A percentile compares a stretch with the other conserved stretches of the same genome.
These are phyloP conservation scores for Auriculariales sp. DNA, from an alignment of 768 basidiomycete genomes.

Conservation along the genomic window DNA sequence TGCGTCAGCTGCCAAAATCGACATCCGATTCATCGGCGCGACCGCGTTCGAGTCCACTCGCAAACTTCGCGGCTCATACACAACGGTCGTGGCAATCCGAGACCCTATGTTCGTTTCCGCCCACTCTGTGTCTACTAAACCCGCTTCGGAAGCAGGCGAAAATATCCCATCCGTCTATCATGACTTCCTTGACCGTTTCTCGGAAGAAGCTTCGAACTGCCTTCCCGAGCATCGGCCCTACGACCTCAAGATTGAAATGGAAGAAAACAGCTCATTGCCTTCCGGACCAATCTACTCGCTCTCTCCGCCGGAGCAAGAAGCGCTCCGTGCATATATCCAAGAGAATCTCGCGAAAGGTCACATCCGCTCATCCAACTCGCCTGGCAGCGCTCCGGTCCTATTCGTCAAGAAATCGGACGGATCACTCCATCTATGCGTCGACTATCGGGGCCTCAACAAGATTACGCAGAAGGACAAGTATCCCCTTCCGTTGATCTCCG, in stretches of 20 bases:
- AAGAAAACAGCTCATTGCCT: constrained; percentile 14
- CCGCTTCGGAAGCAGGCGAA: not conserved
- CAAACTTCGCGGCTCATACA: not conserved
- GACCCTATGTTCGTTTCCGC: not conserved
- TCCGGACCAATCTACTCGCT: constrained; percentile 21
- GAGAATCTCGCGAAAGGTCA: constrained; percentile 21
- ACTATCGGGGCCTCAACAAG: constrained; percentile 19
- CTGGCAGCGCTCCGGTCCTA: constrained; percentile 13
- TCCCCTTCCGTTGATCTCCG: constrained; percentile 20
- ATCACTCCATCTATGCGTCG: constrained; percentile 14
- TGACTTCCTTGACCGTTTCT: constrained; percentile 2
- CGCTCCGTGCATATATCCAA: constrained; percentile 21
- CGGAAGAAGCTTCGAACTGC: constrained; percentile 2
- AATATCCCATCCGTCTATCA: not conserved
- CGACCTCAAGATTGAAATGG: constrained; percentile 22
- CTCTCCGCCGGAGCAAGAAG: constrained; percentile 17
- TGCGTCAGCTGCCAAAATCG: not conserved
- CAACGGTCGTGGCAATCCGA: not conserved
- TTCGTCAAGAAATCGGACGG: constrained; percentile 22
- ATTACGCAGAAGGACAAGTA: constrained; percentile 21
- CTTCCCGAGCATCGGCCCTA: constrained; percentile 22
- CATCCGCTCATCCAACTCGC: constrained; percentile 18
- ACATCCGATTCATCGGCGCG: not conserved
- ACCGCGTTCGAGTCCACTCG: not conserved
- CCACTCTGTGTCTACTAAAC: not conserved